Percentiles rank a stretch among this genome's conserved stretches.
phyloP scores from a whole-genome alignment of 331 rosid genomes.

The Pyracantha coccinea region DNA sequence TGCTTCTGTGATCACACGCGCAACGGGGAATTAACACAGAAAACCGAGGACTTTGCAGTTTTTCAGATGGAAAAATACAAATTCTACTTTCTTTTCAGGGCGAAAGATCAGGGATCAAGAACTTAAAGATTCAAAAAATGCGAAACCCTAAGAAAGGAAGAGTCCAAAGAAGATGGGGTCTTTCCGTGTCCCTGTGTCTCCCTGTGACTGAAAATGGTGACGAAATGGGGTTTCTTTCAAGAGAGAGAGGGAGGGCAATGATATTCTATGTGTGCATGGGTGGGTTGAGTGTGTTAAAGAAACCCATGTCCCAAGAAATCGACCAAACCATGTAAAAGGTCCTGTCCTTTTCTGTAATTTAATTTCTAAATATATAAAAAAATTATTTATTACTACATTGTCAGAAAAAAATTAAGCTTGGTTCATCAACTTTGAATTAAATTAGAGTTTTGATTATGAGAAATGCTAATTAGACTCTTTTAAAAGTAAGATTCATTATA shows the following conservation, averaged over 20 bases:
- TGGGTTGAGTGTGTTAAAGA: conserved; percentile 25
- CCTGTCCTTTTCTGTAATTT: neutral
- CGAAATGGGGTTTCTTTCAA: conserved; percentile 16
- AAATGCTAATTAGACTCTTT: too few relatives aligned
- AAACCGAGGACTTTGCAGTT: neutral
- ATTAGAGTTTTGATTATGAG: too few relatives aligned
- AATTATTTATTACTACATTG: too few relatives aligned
- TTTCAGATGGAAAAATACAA: neutral
- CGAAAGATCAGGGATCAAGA: conserved; percentile 27
- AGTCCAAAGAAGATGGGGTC: conserved; percentile 14
- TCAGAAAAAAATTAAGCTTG: too few relatives aligned
- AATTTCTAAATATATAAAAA: too few relatives aligned
- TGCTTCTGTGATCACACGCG: neutral
- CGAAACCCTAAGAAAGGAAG: neutral
- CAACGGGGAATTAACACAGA: neutral
- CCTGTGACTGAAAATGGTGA: conserved; percentile 19
- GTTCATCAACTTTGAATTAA: too few relatives aligned
- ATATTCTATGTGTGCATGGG: conserved; percentile 58
- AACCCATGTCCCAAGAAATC: conserved; percentile 43
- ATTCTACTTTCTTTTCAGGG: neutral
- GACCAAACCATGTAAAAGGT: neutral
- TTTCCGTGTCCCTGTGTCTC: neutral
- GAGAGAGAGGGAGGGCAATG: conserved; percentile 12
- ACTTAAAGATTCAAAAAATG: conserved; percentile 1
- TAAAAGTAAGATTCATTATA: too few relatives aligned